Evolutionary conservation across 2,329 filamentous ascomycete species (phyloP), one percentile per base, ranked within the genome.

Genomic region (Cladophialophora chaetospira): DNA sequence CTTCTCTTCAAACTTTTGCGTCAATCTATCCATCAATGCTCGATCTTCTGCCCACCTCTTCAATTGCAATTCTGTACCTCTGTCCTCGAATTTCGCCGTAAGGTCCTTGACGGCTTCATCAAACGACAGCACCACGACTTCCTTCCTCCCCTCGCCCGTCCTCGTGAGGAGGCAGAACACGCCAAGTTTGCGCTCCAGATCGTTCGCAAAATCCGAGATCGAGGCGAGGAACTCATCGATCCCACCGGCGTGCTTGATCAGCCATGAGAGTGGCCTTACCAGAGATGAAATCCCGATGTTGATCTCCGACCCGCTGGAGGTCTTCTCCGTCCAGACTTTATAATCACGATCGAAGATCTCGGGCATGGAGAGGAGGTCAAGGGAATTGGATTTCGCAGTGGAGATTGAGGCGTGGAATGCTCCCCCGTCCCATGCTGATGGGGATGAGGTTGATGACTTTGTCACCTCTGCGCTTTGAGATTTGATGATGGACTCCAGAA

Each of bases 261-360:
- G 67, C 70, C 81, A 86, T 0, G 72, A 70, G 4, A 86, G 70
- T 0, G 79, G 73, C 65, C 82, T 82, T 28, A 86, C 82, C 4
- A 83, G 77, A 21, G 79, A 82, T 63, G 80, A 82, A 52, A 86
- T 81, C 2, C 84, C 84, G 15, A 87, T 72, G 47, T 74, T 78
- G 29, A 77, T 28, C 2, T 55, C 31, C 13, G 13, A 13, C 10
- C 19, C 25, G 55, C 13, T 15, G 13, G 36, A 29, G 10, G 38
- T 26, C 5, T 63, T 54, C 10, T 64, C 80, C 1, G 73, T 73
- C 84, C 84, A 87, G 48, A 81, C 73, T 69, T 87, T 87, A 66
- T 85, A 87, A 67, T 87, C 84, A 58, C 85, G 82, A 35, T 78
- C 75, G 55, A 87, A 69, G 17, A 85, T 79, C 64, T 86, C 84